A percentile compares a stretch with the other conserved stretches of the same genome.
Conservation (phyloP, 2,329 filamentous ascomycete genomes). For the Cadophora sp. region DNA sequence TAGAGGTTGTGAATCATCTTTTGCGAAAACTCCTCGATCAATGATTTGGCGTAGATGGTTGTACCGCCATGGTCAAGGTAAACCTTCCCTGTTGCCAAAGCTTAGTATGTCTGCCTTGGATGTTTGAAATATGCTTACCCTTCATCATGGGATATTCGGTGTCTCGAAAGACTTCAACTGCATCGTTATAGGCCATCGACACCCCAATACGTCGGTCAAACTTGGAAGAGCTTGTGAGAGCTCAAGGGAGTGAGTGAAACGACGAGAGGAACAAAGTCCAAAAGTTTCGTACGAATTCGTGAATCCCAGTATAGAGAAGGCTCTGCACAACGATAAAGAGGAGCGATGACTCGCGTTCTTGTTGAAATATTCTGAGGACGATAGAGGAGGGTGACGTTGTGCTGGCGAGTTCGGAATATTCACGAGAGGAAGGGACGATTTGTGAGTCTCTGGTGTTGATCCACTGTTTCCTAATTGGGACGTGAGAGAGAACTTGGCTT, state of each 20-base stretch:
- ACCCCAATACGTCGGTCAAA: not conserved
- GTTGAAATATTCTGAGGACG: not conserved
- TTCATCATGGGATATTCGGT: constrained; percentile 72
- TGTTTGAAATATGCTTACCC: constrained; percentile 50
- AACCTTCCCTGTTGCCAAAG: constrained; percentile 61
- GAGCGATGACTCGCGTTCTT: not conserved
- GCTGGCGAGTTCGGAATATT: not conserved
- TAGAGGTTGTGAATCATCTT: constrained; percentile 80
- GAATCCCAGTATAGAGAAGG: not conserved
- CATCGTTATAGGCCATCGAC: constrained; percentile 57
- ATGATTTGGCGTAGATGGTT: constrained; percentile 77
- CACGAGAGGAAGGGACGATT: not conserved
- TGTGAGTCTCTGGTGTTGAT: not conserved
- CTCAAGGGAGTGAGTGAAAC: not conserved
- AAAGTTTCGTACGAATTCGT: not conserved
- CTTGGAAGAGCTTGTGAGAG: not conserved
- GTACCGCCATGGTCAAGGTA: constrained; percentile 95
- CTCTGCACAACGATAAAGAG: not conserved
- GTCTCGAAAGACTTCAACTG: constrained; percentile 62
- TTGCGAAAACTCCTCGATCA: constrained; percentile 80
- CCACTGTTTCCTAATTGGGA: not conserved
- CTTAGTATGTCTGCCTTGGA: not conserved
- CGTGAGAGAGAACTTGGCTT: not conserved
- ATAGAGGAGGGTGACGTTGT: not conserved
- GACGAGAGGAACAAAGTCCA: not conserved